Evolutionary conservation across 495 filamentous ascomycete species (phyloP), one percentile per base, ranked within the genome.

Genomic region (Thozetella sp.): DNA sequence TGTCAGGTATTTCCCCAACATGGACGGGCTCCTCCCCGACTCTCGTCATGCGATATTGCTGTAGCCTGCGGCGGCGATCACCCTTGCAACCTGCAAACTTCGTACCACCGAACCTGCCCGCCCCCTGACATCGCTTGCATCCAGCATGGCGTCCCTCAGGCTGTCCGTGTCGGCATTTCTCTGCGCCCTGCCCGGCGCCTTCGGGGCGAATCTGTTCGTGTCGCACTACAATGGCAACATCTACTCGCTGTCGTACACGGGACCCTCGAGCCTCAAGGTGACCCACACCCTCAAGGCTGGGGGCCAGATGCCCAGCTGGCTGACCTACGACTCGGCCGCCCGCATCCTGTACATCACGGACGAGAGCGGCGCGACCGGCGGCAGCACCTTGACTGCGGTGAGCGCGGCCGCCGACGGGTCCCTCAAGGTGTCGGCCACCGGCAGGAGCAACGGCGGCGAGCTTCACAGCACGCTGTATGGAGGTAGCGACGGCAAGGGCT

Each of bases 261-360:
- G 27, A 51, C 51, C 25, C 62, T 64, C 60, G 63, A 66, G 67
- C 9, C 60, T 75, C 19, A 57, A 62, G 11, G 64, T 65, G 51
- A 62, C 62, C 25, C 63, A 65, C 25, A 60, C 63, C 0, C 27
- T 59, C 25, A 58, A 52, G 25, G 68, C 67, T 51, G 68, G 68
- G 26, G 70, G 68, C 20, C 60, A 56, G 26, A 55, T 73, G 43
- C 82, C 86, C 10, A 81, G 81, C 57, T 88, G 83, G 82, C 63
- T 88, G 23, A 79, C 78, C 13, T 71, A 81, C 48, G 80, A 76
- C 63, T 19, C 72, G 1, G 61, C 64, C 2, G 63, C 71, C n/a
- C 62, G 69, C 17, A 76, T 72, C 4, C 69, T 89, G 12, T 89
- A 86, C 70, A 82, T 80, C 62, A 75, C 83, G 15, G 82, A 86